Percentiles rank a stretch among this genome's conserved stretches.
These are phyloP conservation scores for Phialocephala sp. DNA, from an alignment of 2,329 filamentous ascomycete species.

Conservation along the genomic window DNA sequence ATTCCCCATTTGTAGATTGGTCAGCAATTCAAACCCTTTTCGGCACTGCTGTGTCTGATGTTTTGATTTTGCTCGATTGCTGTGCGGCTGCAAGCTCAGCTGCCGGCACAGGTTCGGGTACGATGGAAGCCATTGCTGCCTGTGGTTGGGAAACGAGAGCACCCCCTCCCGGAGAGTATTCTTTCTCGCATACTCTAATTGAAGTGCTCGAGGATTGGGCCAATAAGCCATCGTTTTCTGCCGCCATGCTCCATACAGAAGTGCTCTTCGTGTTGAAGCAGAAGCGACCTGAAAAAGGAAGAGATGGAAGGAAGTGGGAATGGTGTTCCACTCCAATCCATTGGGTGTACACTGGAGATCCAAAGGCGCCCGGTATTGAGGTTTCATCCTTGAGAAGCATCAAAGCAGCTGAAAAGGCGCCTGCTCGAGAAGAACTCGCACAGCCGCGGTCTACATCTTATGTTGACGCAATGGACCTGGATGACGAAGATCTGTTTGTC, in stretches of 20 bases:
- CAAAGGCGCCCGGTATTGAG: conserved; percentile 63
- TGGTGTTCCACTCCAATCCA: conserved; percentile 64
- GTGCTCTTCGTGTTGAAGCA: conserved; percentile 65
- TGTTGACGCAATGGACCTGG: conserved; percentile 29
- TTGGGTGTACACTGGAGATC: conserved; percentile 68
- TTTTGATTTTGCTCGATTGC: conserved; percentile 29
- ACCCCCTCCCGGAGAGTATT: conserved; percentile 63
- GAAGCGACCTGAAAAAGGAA: conserved; percentile 57
- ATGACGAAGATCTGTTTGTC: conserved; percentile 13
- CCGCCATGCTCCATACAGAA: conserved; percentile 66
- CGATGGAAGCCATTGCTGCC: conserved; percentile 66
- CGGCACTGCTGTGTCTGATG: conserved; percentile 23
- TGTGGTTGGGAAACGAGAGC: conserved; percentile 67
- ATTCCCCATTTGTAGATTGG: conserved; percentile 49
- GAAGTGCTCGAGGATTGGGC: conserved; percentile 65
- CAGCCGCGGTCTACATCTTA: conserved; percentile 20
- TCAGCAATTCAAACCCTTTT: conserved; percentile 57
- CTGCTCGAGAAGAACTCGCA: background rate
- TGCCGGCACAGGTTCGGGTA: conserved; percentile 62
- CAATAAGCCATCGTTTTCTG: conserved; percentile 56
- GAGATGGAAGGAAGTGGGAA: conserved; percentile 63
- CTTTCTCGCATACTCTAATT: conserved; percentile 63
- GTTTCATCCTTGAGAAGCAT: conserved; percentile 46
- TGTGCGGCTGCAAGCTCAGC: conserved; percentile 59
- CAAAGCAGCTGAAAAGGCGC: conserved; percentile 14